Conservation (phyloP, 202 grass and related monocot genomes). For the Setaria viridis region DNA sequence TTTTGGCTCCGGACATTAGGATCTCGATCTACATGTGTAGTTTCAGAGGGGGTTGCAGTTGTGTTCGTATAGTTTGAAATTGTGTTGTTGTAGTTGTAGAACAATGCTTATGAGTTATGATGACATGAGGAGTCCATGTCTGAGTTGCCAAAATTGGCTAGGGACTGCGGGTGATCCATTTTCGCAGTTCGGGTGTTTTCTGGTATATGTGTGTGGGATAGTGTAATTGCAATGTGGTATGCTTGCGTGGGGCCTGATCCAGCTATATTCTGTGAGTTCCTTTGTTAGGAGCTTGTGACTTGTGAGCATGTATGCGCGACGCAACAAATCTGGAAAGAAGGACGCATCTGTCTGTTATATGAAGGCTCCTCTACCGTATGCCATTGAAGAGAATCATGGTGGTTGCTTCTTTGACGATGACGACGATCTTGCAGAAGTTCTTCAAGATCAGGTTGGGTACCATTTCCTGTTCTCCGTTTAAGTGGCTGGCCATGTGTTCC, state of each 20-base stretch:
- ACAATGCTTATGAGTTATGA: background rate
- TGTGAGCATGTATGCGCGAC: slow-evolving; percentile 45
- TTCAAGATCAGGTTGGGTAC: slow-evolving; percentile 75
- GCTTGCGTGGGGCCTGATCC: background rate
- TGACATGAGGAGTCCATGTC: background rate
- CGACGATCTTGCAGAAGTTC: slow-evolving; percentile 65
- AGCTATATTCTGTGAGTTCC: slow-evolving; percentile 1
- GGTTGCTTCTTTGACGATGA: slow-evolving; percentile 72
- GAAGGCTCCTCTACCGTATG: slow-evolving; percentile 54
- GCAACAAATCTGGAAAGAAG: slow-evolving; percentile 41
- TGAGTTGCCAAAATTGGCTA: background rate
- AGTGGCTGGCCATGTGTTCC: slow-evolving; percentile 3
- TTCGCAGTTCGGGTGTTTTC: background rate
- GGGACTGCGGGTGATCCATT: background rate
- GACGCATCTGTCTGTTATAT: slow-evolving; percentile 55
- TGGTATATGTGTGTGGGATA: background rate
- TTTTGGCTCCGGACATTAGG: background rate
- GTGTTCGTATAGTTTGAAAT: background rate
- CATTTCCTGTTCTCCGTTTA: background rate
- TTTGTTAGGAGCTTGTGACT: slow-evolving; percentile 31
- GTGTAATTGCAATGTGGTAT: background rate
- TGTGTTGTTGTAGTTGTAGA: background rate
- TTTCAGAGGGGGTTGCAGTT: background rate
- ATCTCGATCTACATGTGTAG: background rate
- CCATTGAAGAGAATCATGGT: slow-evolving; percentile 66